phyloP scores from a whole-genome alignment of 2,329 filamentous ascomycete species.

The Ophiostoma tasmaniense region DNA sequence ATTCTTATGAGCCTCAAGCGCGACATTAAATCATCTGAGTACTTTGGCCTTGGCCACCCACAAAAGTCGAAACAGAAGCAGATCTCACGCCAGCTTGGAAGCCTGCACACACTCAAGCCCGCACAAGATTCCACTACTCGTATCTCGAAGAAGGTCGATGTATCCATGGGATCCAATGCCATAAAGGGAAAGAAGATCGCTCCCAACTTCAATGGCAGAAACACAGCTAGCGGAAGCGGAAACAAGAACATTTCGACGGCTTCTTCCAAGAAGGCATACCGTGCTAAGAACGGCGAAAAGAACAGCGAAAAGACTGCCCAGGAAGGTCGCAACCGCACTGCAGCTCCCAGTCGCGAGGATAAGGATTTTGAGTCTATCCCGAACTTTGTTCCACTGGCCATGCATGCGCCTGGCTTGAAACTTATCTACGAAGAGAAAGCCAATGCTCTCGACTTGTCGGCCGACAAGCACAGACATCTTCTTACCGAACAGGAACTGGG shows the following conservation, averaged over 20 bases:
- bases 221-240: neutral
- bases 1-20: constrained; percentile 24
- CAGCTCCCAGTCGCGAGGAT: constrained; percentile 50
- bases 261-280: neutral
- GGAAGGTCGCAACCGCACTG: constrained; percentile 5
- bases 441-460: constrained; percentile 63
- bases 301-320: neutral
- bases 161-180: neutral
- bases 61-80: neutral
- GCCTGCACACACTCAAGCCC: constrained; percentile 5
- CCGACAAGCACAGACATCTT: constrained; percentile 59
- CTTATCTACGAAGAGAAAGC: constrained; percentile 87
- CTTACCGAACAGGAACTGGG: constrained; percentile 71
- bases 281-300: neutral
- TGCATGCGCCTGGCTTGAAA: constrained; percentile 56
- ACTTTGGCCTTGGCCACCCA: neutral
- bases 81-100: neutral
- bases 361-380: constrained; percentile 66
- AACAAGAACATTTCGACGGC: neutral
- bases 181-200: constrained; percentile 23
- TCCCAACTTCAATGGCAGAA: constrained; percentile 12
- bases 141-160: constrained; percentile 12
- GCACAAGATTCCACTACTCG: constrained; percentile 11
- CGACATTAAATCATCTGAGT: constrained; percentile 1
- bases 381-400: constrained; percentile 63